Base-by-base conservation (phyloP, 192 early-diverging fungal species). In the Helicostylum pulchrum region DNA sequence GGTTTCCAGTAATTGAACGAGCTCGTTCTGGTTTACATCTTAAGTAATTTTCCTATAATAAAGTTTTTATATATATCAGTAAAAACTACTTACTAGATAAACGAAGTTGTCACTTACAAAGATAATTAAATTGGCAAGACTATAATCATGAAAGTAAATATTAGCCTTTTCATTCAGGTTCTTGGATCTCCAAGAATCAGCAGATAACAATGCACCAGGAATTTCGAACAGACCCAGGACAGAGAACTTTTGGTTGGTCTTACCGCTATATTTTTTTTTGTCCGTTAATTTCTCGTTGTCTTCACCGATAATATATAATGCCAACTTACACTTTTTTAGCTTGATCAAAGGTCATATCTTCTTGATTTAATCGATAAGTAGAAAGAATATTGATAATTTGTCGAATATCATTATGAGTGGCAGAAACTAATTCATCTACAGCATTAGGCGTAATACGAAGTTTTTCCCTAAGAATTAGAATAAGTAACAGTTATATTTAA, bases 341-440 rank as follows among this genome's bases (percentile, higher is more conserved):
- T 62, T 95, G 80, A 64, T 95, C 88, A 67, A 86, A 98, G 19
- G 82, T 73, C 83, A 99, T 87, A 2, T 74, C 73, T 19, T 73
- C 73, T 47, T 79, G 71, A 19, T 74, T 74, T 44, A 97, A 71
- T 50, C 91, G 83, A 74, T 91, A 99, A n/a, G 90, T 93, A 1
- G 95, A 96, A 53, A 99, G 67, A 61, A 96, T 79, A 69, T 96
- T 98, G 53, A 99, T 80, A 58, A 98, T 88, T 77, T 99, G 98
- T 3, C 98, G 90, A 73, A 99, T 95, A 74, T 99, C 98, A 23
- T 86, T 87, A 44, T 85, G 84, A 0, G 96, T 94, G 6, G 82
- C 79, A 61, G 78, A 70, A 17, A 96, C 89, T 42, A 99, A 73
- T 70, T 93, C 83, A 34, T 84, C 88, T 26, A 98, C 75, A 0